Percentiles rank a stretch among this genome's conserved stretches.
Evolutionary conservation across 495 filamentous ascomycete species (phyloP).

Genomic region (Pyronema omphalodes): DNA sequence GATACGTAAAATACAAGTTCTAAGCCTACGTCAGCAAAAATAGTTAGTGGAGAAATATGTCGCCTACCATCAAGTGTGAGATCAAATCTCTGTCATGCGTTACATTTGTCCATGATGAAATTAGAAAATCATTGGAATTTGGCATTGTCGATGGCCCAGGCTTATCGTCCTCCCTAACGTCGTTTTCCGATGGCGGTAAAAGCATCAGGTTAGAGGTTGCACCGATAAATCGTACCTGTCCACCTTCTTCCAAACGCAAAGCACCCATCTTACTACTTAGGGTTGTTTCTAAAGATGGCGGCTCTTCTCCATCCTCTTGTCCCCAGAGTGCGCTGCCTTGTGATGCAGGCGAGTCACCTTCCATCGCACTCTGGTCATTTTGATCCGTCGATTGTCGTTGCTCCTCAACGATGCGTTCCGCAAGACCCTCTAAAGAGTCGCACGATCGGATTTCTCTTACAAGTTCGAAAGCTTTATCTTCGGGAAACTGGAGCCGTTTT

Average conservation of each 20-base stretch:
- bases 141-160: slow-evolving; percentile 24
- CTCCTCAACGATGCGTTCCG: slow-evolving; percentile 33
- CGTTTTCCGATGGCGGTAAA: slow-evolving; percentile 34
- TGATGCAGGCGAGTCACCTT: slow-evolving; percentile 18
- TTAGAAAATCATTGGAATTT: slow-evolving; percentile 29
- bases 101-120: slow-evolving; percentile 73
- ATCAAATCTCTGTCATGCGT: slow-evolving; percentile 63
- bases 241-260: slow-evolving; percentile 64
- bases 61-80: slow-evolving; percentile 48
- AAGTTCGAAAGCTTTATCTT: slow-evolving; percentile 63
- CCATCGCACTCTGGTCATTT: slow-evolving; percentile 20
- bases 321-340: slow-evolving; percentile 11
- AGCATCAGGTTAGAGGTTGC: slow-evolving; percentile 90
- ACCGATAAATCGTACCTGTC: slow-evolving; percentile 72
- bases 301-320: slow-evolving; percentile 25
- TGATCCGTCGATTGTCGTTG: background rate
- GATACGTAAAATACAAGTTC: slow-evolving; percentile 96
- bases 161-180: slow-evolving; percentile 30
- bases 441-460: slow-evolving; percentile 78
- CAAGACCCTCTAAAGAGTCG: slow-evolving; percentile 78
- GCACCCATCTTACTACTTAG: slow-evolving; percentile 87
- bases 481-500: slow-evolving; percentile 32
- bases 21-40: background rate
- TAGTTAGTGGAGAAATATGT: background rate
- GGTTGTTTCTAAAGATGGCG: slow-evolving; percentile 60